Evolutionary conservation across 345 rosid species (phyloP).

Genomic region (Mallotus nudiflorus): DNA sequence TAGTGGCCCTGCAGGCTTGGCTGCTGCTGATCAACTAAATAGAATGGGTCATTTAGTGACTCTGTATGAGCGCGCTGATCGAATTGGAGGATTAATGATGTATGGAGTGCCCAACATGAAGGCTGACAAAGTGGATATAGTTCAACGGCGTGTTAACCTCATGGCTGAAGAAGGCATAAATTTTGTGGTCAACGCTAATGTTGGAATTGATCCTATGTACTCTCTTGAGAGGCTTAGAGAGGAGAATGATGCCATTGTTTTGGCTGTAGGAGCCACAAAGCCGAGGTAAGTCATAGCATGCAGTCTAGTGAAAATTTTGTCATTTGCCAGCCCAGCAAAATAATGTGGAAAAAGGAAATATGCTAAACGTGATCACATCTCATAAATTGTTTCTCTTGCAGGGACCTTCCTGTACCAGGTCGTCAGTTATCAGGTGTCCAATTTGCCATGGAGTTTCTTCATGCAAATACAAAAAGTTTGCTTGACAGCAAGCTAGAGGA

Average conservation of each 20-base stretch:
- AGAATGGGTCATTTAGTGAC: constrained; percentile 93
- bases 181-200: constrained; percentile 86
- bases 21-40: constrained; percentile 98
- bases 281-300: constrained; percentile 57
- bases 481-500: constrained; percentile 86
- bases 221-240: constrained; percentile 70
- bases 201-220: constrained; percentile 77
- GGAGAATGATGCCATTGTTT: constrained; percentile 79
- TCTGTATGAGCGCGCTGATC: constrained; percentile 94
- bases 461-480: constrained; percentile 93
- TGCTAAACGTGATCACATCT: background rate
- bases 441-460: constrained; percentile 98
- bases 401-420: constrained; percentile 97
- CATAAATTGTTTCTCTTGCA: constrained; percentile 32
- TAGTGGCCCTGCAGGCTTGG: constrained; percentile 96
- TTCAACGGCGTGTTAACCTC: constrained; percentile 90
- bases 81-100: constrained; percentile 99
- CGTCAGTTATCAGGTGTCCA: constrained; percentile 86
- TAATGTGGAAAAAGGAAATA: background rate
- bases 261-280: constrained; percentile 96
- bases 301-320: background rate
- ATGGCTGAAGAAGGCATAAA: constrained; percentile 87
- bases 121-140: constrained; percentile 84
- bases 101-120: constrained; percentile 99
- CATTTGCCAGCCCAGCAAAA: background rate